A percentile compares a stretch with the other conserved stretches of the same genome.
Evolutionary conservation across 2,329 filamentous ascomycete genomes (phyloP).

Genomic region (Fusarium graminum): DNA sequence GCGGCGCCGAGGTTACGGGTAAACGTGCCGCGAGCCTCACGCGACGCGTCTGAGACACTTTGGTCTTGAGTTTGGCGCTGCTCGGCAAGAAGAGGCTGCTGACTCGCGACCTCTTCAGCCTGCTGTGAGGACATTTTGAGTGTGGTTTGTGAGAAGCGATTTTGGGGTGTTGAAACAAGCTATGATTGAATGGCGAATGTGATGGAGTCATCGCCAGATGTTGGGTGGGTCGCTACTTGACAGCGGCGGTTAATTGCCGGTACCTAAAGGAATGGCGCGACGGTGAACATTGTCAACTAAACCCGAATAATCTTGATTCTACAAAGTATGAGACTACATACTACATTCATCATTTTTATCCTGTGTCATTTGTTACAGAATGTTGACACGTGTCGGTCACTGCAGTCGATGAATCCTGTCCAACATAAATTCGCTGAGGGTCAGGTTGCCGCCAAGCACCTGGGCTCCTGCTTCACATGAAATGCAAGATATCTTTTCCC

Average conservation of each 20-base stretch:
- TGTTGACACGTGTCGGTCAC: no score
- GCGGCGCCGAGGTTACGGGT: constrained; percentile 60
- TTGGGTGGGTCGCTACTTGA: constrained; percentile 14
- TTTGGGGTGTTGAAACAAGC: constrained; percentile 5
- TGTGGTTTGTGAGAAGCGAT: not conserved
- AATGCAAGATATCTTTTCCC: no score
- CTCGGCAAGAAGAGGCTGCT: constrained; percentile 36
- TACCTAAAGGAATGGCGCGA: constrained; percentile 15
- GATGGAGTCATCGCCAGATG: constrained; percentile 18
- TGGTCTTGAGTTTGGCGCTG: constrained; percentile 14
- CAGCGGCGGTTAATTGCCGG: constrained; percentile 44
- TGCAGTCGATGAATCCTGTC: no score
- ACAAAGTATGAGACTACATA: no score
- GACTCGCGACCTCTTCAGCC: constrained; percentile 16
- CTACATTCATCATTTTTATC: no score
- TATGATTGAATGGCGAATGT: not conserved
- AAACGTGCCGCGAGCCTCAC: constrained; percentile 50
- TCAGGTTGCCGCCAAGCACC: no score
- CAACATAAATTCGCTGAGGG: no score
- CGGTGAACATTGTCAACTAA: not conserved
- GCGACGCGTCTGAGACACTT: constrained; percentile 11
- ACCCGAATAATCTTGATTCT: not conserved
- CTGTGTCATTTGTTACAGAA: no score
- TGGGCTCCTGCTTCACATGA: no score
- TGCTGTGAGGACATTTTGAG: constrained; percentile 31